phyloP scores from a whole-genome alignment of 2,329 filamentous ascomycete genomes.

The Cercospora nicotianae region DNA sequence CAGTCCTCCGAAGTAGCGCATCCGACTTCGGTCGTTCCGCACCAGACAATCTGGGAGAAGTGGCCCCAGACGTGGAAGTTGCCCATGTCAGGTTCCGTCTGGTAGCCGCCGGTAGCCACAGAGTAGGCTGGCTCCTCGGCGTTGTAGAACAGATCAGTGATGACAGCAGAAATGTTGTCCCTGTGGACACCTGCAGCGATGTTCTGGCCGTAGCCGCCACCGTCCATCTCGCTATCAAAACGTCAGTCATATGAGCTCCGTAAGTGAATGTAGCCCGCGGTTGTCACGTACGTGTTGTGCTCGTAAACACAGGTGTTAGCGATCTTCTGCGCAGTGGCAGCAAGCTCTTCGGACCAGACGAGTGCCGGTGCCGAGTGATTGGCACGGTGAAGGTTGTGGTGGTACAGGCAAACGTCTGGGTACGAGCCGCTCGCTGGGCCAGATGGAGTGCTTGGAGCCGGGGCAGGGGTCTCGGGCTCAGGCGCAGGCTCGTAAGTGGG shows the following conservation, averaged over 20 bases:
- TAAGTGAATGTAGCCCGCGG: too few relatives aligned
- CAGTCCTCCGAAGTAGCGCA: constrained; percentile 61
- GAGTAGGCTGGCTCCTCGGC: constrained; percentile 64
- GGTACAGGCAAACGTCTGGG: constrained; percentile 55
- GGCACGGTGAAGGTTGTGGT: constrained; percentile 83
- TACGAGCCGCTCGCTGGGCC: constrained; percentile 30
- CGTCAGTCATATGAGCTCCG: too few relatives aligned
- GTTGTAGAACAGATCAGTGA: constrained; percentile 88
- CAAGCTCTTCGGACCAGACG: constrained; percentile 65
- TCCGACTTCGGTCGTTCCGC: constrained; percentile 60
- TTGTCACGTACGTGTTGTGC: constrained; percentile 80
- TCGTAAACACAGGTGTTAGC: constrained; percentile 69
- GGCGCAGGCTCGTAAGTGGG: constrained; percentile 12
- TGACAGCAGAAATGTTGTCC: constrained; percentile 63
- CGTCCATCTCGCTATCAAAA: constrained; percentile 48
- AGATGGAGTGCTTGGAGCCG: constrained; percentile 12
- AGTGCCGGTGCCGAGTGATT: constrained; percentile 73
- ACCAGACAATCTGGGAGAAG: constrained; percentile 75
- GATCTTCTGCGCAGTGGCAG: constrained; percentile 61
- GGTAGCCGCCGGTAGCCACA: neutral
- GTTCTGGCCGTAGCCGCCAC: constrained; percentile 83
- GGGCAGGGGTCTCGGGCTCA: constrained; percentile 4
- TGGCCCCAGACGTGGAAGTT: constrained; percentile 70
- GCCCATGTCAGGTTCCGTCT: constrained; percentile 56
- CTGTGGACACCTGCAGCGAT: constrained; percentile 67